Evolutionary conservation across 106 monocot genomes (phyloP), one percentile per base, ranked within the genome.

Genomic region (Dendrobium catenatum): DNA sequence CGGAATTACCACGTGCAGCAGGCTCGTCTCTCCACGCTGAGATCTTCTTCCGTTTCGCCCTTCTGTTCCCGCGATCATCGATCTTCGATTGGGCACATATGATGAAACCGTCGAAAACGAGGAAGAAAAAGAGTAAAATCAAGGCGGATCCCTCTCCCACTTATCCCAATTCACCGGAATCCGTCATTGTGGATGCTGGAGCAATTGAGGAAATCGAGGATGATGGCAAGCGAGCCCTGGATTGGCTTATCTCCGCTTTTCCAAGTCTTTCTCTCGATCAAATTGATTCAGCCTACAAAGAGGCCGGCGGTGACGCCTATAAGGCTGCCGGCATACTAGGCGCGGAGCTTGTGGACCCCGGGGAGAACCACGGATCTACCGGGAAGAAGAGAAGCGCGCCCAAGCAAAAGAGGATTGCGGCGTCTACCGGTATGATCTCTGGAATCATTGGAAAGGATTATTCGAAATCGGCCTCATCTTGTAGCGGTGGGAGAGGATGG

Each of bases 391-490:
- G 26, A 9, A 44, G 47, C 1, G 77, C 41, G 26, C 15, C n/a
- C 9, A 64, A 33, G 81, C 79, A 78, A 83, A 93, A 88, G 78
- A 83, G 47, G 81, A 79, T 81, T 3, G 82, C 83, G 11, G 88
- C 88, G 0, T 67, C 90, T 1, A 87, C 86, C 29, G 96, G 96
- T 2, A 83, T 88, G 77, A 90, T 96, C 9, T 79, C 90, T 4
- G 79, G 83, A 78, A 91, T 92, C 42, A 94, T 94, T 48, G 90
- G 94, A 20, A 96, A 92, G 82, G 88, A 55, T 18, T 88, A 92
- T 74, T 76, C 49, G 72, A 79, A 77, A 10, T 43, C 80, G 5
- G 18, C 27, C 13, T 51, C 80, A 61, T 20, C 0, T 18, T 81
- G 61, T 6, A 43, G 61, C 9, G 49, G 44, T 27, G 54, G 76